Conservation (phyloP, 2,329 filamentous ascomycete genomes). For the Grosmannia serpens region DNA sequence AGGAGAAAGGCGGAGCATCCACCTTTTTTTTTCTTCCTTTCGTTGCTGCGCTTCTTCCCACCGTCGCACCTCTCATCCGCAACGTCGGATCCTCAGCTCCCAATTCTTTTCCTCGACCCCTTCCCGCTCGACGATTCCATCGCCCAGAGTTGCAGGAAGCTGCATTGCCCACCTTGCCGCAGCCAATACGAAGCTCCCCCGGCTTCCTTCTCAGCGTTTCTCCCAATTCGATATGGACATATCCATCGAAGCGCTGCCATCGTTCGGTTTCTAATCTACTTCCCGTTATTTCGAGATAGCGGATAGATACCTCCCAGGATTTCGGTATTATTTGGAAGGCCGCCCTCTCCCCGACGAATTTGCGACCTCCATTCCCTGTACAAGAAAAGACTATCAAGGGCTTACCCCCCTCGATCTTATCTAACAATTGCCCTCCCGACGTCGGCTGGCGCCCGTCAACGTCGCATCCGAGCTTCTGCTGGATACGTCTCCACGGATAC, state of each 20-base stretch:
- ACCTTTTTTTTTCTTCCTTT: neutral
- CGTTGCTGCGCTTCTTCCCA: neutral
- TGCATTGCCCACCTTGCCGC: neutral
- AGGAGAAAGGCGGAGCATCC: neutral
- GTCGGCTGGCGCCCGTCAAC: neutral
- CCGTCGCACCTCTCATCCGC: neutral
- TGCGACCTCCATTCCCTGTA: neutral
- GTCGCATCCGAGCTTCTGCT: neutral
- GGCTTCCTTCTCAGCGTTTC: neutral
- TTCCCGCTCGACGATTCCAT: neutral
- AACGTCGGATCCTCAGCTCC: neutral
- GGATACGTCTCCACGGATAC: neutral
- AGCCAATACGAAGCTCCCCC: neutral
- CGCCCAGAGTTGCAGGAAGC: neutral
- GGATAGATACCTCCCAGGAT: neutral
- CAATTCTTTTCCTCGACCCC: neutral
- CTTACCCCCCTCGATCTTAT: neutral
- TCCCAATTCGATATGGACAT: slow-evolving; percentile 10
- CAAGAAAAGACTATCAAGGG: neutral
- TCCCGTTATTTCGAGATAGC: neutral
- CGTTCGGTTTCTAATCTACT: slow-evolving; percentile 2
- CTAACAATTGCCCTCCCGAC: neutral
- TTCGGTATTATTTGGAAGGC: neutral
- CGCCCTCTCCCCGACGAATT: neutral
- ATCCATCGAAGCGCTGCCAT: slow-evolving; percentile 5